phyloP scores from a whole-genome alignment of 2,329 filamentous ascomycete genomes.

The Coleophoma eucalyptorum region DNA sequence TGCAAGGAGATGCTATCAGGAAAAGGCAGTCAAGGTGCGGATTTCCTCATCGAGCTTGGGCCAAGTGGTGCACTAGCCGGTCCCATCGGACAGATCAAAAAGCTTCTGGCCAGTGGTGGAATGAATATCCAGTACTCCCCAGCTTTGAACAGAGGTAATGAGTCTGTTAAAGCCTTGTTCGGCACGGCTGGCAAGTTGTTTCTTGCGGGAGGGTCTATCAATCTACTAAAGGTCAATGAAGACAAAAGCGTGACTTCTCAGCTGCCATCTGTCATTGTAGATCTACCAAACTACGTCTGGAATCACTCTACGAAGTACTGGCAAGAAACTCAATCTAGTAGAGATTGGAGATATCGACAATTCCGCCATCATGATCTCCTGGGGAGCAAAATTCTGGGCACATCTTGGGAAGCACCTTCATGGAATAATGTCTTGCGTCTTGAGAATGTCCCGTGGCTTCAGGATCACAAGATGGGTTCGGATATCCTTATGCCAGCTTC shows the following conservation, averaged over 20 bases:
- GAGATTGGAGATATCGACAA: conserved; percentile 39
- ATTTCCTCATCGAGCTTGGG: conserved; percentile 26
- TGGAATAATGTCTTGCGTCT: conserved; percentile 25
- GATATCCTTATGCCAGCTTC: conserved; percentile 41
- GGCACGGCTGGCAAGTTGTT: conserved; percentile 30
- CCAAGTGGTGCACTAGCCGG: conserved; percentile 28
- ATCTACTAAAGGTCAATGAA: conserved; percentile 31
- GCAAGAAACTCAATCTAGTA: conserved; percentile 45
- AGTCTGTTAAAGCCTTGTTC: conserved; percentile 38
- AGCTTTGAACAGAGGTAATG: conserved; percentile 47
- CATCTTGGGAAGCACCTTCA: conserved; percentile 12
- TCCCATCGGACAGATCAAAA: conserved; percentile 22
- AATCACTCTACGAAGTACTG: conserved; percentile 49
- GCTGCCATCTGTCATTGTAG: conserved; percentile 24
- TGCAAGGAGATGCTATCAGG: conserved; percentile 1
- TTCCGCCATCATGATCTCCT: conserved; percentile 46
- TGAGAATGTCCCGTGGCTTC: conserved; percentile 46
- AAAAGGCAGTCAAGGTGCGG: neutral
- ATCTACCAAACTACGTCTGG: conserved; percentile 50
- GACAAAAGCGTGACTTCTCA: neutral
- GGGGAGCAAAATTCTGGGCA: conserved; percentile 26
- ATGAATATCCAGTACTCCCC: conserved; percentile 12
- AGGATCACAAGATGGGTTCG: conserved; percentile 47
- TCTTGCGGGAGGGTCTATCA: neutral
- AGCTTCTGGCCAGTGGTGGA: conserved; percentile 27